Evolutionary conservation across 176 grass and related monocot species (phyloP).

Genomic region (Hordeum vulgare): MorexV3_pseudomolecules_assembly NC_058521.1:11789540-11790039

Average conservation of each 20-base stretch:
- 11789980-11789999: neutral
- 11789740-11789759: neutral
- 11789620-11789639: neutral
- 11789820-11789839: neutral
- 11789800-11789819: neutral
- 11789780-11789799: neutral
- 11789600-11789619: neutral
- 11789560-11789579: neutral
- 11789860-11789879: neutral
- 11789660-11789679: neutral
- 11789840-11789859: neutral
- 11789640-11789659: too few relatives aligned
- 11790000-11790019: neutral
- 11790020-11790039: neutral
- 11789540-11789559: neutral
- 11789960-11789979: neutral
- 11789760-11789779: neutral
- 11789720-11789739: neutral
- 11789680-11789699: neutral
- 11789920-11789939: neutral
- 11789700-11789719: neutral
- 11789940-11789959: too few relatives aligned
- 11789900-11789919: neutral
- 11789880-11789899: neutral
- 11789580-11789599: neutral